phyloP scores from a whole-genome alignment of 306 rosid genomes.

The Fagus crenata region DNA sequence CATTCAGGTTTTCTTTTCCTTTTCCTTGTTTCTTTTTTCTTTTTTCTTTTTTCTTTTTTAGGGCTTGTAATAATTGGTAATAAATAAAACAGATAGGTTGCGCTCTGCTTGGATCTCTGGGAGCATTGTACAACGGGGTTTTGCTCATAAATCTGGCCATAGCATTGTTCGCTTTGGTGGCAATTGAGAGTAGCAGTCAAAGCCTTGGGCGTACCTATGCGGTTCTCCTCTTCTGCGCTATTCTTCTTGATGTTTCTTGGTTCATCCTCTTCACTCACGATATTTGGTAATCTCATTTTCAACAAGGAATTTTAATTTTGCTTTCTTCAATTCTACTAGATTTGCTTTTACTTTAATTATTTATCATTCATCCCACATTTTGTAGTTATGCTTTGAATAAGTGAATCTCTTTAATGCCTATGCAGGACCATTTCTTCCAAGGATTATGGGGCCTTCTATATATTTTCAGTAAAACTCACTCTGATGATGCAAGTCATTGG shows the following conservation, averaged over 20 bases:
- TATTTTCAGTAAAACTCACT: constrained; percentile 82
- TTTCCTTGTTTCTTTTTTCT: no score
- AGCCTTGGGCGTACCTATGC: constrained; percentile 95
- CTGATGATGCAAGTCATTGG: constrained; percentile 79
- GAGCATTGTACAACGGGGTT: constrained; percentile 89
- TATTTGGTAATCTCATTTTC: constrained; percentile 50
- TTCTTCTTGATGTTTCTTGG: constrained; percentile 77
- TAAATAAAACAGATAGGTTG: constrained; percentile 64
- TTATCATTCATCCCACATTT: no score
- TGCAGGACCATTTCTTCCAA: constrained; percentile 74
- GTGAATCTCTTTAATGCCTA: constrained; percentile 24
- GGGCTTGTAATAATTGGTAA: no score
- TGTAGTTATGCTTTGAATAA: neutral
- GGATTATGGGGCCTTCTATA: constrained; percentile 43
- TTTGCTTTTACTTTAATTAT: no score
- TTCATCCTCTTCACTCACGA: constrained; percentile 71
- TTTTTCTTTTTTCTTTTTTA: neutral
- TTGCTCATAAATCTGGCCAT: constrained; percentile 70
- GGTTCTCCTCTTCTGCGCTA: constrained; percentile 69
- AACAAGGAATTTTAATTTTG: no score
- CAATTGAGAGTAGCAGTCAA: constrained; percentile 96
- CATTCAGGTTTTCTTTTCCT: constrained; percentile 59
- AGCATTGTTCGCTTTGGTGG: constrained; percentile 86
- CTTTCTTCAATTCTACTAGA: no score
- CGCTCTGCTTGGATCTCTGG: constrained; percentile 85